Percentiles rank a stretch among this genome's conserved stretches.
These are phyloP conservation scores for Sonneratia caseolaris DNA, from an alignment of 345 rosid genomes.

Conservation along the genomic window DNA sequence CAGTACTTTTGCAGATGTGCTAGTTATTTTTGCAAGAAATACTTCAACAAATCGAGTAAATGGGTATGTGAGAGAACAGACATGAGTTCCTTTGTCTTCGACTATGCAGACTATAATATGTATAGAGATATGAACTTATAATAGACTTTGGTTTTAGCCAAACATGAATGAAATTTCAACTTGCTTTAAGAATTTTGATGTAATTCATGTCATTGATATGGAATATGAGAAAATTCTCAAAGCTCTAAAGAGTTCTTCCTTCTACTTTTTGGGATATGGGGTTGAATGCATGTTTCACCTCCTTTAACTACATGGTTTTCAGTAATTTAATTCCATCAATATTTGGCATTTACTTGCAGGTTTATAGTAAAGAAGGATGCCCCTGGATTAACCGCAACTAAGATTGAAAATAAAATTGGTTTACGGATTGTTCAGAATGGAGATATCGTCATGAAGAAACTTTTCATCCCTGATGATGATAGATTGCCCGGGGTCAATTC, in stretches of 20 bases:
- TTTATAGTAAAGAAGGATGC: conserved; percentile 75
- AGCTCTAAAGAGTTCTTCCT: not conserved
- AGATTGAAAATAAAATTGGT: conserved; percentile 89
- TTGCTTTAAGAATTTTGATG: not conserved
- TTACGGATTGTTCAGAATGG: conserved; percentile 94
- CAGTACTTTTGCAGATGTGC: conserved; percentile 89
- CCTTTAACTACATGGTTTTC: not conserved
- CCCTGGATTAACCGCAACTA: conserved; percentile 78
- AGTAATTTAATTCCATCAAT: not conserved
- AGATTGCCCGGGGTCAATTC: conserved; percentile 81
- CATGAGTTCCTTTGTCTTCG: not conserved
- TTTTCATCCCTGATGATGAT: conserved; percentile 86
- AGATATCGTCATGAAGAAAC: conserved; percentile 65
- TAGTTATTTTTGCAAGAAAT: conserved; percentile 78
- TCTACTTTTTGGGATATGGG: not conserved
- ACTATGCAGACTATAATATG: not conserved
- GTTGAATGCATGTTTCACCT: not conserved
- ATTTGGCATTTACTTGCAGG: conserved; percentile 38
- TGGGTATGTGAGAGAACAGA: conserved; percentile 41
- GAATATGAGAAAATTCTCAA: not conserved
- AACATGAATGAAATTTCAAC: not conserved
- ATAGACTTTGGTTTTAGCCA: not conserved
- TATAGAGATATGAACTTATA: not conserved
- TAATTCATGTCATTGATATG: not conserved
- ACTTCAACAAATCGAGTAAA: conserved; percentile 71